Percentiles rank a stretch among this genome's conserved stretches.
Evolutionary conservation across 2,329 filamentous ascomycete species (phyloP).

Genomic region (Leptographium procerum): DNA sequence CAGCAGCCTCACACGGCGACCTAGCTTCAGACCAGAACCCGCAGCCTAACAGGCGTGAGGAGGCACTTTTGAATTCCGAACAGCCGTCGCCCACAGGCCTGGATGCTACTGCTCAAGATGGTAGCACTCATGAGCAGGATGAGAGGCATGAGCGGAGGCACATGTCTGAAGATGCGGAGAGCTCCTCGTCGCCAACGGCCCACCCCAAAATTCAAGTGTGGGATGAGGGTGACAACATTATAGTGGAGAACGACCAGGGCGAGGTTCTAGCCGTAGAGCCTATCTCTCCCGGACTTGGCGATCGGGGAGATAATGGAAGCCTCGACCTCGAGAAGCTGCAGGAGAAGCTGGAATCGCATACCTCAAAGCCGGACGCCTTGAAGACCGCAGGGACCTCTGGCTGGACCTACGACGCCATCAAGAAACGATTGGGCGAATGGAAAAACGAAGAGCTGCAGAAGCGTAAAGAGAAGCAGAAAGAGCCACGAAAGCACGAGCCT

Average conservation of each 20-base stretch:
- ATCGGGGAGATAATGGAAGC: not conserved
- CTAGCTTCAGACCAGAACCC: slow-evolving; percentile 9
- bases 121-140: not conserved
- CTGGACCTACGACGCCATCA: slow-evolving; percentile 34
- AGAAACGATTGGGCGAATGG: slow-evolving; percentile 38
- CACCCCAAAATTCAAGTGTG: slow-evolving; percentile 51
- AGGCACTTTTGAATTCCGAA: slow-evolving; percentile 5
- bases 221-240: slow-evolving; percentile 65
- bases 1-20: not conserved
- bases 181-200: slow-evolving; percentile 7
- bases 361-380: not conserved
- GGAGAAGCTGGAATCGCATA: slow-evolving; percentile 11
- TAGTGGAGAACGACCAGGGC: slow-evolving; percentile 78
- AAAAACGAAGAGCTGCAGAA: slow-evolving; percentile 50
- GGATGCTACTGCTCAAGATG: not conserved
- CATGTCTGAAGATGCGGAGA: slow-evolving; percentile 8
- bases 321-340: slow-evolving; percentile 10
- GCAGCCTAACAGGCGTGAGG: slow-evolving; percentile 16
- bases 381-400: slow-evolving; percentile 21
- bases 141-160: not conserved
- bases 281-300: slow-evolving; percentile 13
- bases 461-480: slow-evolving; percentile 48
- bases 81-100: slow-evolving; percentile 1
- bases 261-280: slow-evolving; percentile 65
- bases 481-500: slow-evolving; percentile 49